Conservation (phyloP, 805 yeast genomes). For the Candida tibetensis region DNA sequence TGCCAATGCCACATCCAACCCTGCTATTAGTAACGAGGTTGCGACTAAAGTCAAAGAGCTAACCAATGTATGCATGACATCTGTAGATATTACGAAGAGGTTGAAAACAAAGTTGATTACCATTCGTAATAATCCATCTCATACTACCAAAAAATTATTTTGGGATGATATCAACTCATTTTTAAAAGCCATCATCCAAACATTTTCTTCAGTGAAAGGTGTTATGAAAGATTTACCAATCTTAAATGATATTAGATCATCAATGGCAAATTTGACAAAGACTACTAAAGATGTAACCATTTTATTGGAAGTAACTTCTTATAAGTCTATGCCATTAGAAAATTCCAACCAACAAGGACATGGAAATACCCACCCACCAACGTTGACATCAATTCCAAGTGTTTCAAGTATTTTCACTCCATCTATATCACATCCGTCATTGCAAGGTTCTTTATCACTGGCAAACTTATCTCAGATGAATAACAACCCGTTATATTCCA, state of each 20-base stretch:
- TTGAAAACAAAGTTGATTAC: conserved; percentile 54
- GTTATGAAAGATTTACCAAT: conserved; percentile 81
- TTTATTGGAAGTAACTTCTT: conserved; percentile 57
- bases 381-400: conserved; percentile 28
- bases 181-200: conserved; percentile 76
- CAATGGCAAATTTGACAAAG: conserved; percentile 77
- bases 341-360: conserved; percentile 5
- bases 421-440: conserved; percentile 23
- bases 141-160: conserved; percentile 56
- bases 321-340: conserved; percentile 29
- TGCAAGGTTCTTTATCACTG: conserved; percentile 13
- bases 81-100: conserved; percentile 78
- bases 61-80: conserved; percentile 70
- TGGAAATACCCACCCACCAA: conserved; percentile 18
- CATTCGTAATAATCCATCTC: conserved; percentile 47
- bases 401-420: conserved; percentile 34
- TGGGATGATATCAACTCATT: conserved; percentile 87
- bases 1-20: conserved; percentile 10
- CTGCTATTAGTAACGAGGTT: conserved; percentile 37
- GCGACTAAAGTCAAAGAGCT: conserved; percentile 72
- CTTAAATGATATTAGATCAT: conserved; percentile 73
- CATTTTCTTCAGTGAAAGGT: conserved; percentile 77
- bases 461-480: conserved; percentile 12
- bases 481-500: background rate
- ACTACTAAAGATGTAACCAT: conserved; percentile 91